Evolutionary conservation across 208 protist genomes (phyloP).

Genomic region (Trypanosoma rangeli): DNA sequence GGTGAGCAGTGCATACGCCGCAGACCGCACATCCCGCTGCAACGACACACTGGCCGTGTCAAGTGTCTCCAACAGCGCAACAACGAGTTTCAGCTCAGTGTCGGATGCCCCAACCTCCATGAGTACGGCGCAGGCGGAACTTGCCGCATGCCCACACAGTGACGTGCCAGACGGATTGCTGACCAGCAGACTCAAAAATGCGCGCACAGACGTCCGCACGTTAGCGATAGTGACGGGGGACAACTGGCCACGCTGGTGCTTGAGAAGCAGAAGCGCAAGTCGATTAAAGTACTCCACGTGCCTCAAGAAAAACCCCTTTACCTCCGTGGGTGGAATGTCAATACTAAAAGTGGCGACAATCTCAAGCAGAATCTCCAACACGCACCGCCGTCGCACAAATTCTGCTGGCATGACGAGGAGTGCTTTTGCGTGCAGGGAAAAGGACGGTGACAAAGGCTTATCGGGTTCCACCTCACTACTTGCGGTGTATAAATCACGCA

Average conservation of each 20-base stretch:
- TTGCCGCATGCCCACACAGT: conserved; percentile 48
- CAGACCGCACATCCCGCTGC: conserved; percentile 9
- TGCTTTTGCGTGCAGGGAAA: conserved; percentile 25
- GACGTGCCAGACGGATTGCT: conserved; percentile 36
- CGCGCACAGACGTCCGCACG: conserved; percentile 31
- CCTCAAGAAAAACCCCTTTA: conserved; percentile 42
- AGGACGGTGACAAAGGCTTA: not conserved
- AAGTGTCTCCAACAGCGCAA: conserved; percentile 63
- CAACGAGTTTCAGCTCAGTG: conserved; percentile 54
- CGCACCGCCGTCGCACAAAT: conserved; percentile 7
- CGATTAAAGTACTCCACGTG: conserved; percentile 65
- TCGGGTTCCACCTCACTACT: conserved; percentile 9
- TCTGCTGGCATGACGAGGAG: conserved; percentile 23
- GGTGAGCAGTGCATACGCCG: conserved; percentile 22
- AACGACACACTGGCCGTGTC: conserved; percentile 3
- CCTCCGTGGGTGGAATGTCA: conserved; percentile 29
- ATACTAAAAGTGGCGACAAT: conserved; percentile 29
- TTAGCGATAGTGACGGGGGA: conserved; percentile 34
- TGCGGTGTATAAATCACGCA: conserved; percentile 9
- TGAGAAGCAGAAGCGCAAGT: conserved; percentile 47
- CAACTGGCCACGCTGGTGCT: conserved; percentile 43
- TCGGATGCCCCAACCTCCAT: conserved; percentile 32
- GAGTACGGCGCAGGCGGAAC: conserved; percentile 56
- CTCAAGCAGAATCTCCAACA: conserved; percentile 18
- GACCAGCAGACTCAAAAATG: conserved; percentile 51